phyloP scores from a whole-genome alignment of 2,329 filamentous ascomycete species.

The Apiospora kogelbergensis region DNA sequence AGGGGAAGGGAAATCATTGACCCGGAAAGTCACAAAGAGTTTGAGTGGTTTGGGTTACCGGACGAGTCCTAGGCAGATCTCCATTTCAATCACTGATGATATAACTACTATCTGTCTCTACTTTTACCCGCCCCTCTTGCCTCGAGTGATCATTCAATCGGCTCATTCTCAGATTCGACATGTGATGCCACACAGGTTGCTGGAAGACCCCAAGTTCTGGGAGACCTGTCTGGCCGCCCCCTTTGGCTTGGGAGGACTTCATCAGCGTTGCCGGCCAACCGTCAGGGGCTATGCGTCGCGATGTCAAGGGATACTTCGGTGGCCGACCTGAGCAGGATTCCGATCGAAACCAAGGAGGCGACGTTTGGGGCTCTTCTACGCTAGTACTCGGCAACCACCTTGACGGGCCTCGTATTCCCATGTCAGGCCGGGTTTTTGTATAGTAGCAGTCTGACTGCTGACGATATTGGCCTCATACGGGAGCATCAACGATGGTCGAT shows the following conservation, averaged over 20 bases:
- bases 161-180: too few relatives aligned
- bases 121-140: too few relatives aligned
- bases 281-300: neutral
- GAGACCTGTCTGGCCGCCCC: neutral
- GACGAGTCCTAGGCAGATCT: too few relatives aligned
- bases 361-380: too few relatives aligned
- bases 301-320: neutral
- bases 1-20: neutral
- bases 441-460: too few relatives aligned
- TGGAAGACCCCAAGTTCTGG: neutral
- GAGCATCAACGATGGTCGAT: neutral
- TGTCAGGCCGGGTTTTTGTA: neutral
- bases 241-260: neutral
- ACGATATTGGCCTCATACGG: neutral
- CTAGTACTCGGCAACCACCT: neutral
- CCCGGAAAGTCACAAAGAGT: neutral
- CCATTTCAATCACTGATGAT: too few relatives aligned
- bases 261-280: too few relatives aligned
- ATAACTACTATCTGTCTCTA: too few relatives aligned
- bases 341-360: neutral
- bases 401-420: neutral
- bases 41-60: neutral
- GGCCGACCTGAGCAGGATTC: neutral
- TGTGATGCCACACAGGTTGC: neutral
- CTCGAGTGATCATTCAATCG: too few relatives aligned